Conservation (phyloP, 1,284 basidiomycete species). For the Cutaneotrichosporon curvatum region DNA sequence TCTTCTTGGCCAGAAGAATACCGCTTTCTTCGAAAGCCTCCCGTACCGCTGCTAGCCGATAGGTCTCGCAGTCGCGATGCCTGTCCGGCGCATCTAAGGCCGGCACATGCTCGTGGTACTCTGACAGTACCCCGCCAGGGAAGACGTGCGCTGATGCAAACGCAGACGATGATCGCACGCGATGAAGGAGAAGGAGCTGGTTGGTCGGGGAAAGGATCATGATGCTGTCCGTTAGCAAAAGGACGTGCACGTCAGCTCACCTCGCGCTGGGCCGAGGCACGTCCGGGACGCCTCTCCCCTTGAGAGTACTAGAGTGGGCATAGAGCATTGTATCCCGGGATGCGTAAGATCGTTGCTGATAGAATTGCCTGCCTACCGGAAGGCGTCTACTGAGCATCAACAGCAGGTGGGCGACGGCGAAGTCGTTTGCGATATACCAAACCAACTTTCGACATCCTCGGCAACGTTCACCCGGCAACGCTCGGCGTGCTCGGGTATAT, state of each 20-base stretch:
- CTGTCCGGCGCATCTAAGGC: not conserved
- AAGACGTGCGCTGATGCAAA: constrained; percentile 15
- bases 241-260: not conserved
- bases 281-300: too few relatives aligned
- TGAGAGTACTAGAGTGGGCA: too few relatives aligned
- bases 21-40: constrained; percentile 20
- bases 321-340: too few relatives aligned
- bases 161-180: constrained; percentile 10
- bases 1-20: constrained; percentile 9
- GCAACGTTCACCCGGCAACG: too few relatives aligned
- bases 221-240: constrained; percentile 4
- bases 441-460: too few relatives aligned
- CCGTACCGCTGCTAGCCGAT: constrained; percentile 12
- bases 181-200: constrained; percentile 13
- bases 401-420: too few relatives aligned
- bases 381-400: too few relatives aligned
- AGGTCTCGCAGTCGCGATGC: constrained; percentile 10
- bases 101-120: constrained; percentile 10
- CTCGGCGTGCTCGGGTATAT: too few relatives aligned
- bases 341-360: too few relatives aligned
- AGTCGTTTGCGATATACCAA: too few relatives aligned
- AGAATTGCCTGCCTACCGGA: too few relatives aligned
- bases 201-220: constrained; percentile 12
- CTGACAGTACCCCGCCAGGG: constrained; percentile 11
- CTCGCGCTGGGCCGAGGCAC: not conserved